Percentiles rank a stretch among this genome's conserved stretches.
These are phyloP conservation scores for Ustulina deusta DNA, from an alignment of 2,329 filamentous ascomycete genomes.

Conservation along the genomic window DNA sequence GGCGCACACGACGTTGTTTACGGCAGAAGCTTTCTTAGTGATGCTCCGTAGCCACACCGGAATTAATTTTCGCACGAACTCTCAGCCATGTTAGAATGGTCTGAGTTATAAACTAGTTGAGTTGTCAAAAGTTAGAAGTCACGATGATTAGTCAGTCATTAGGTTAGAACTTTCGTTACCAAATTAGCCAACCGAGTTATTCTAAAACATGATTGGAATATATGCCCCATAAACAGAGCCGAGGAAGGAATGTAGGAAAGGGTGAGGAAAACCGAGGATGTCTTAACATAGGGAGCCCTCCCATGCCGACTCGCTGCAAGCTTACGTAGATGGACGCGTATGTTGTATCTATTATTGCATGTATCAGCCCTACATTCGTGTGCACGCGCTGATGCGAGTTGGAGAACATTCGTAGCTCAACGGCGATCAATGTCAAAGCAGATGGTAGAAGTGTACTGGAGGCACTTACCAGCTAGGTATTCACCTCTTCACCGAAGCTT, in stretches of 20 bases:
- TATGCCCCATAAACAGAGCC: no score
- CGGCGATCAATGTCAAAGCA: not conserved
- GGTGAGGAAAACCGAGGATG: not conserved
- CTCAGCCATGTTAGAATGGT: no score
- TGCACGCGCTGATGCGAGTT: not conserved
- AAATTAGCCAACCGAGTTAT: not conserved
- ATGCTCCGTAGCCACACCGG: not conserved
- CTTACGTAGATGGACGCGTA: constrained; percentile 37
- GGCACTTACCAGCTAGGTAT: no score
- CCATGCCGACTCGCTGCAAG: constrained; percentile 12
- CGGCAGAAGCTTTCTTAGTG: not conserved
- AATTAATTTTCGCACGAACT: not conserved
- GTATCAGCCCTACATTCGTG: not conserved
- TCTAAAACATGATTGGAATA: no score
- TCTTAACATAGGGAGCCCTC: not conserved
- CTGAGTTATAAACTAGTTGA: not conserved
- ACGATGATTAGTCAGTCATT: not conserved
- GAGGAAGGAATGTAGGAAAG: not conserved
- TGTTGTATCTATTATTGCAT: not conserved
- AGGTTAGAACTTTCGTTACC: not conserved
- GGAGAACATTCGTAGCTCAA: not conserved
- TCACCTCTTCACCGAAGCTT: no score
- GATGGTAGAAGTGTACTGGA: no score
- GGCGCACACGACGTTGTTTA: not conserved
- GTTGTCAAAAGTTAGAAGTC: not conserved